Evolutionary conservation across 176 grass and related monocot species (phyloP).

Genomic region (Hsuehochloa calcarea): DNA sequence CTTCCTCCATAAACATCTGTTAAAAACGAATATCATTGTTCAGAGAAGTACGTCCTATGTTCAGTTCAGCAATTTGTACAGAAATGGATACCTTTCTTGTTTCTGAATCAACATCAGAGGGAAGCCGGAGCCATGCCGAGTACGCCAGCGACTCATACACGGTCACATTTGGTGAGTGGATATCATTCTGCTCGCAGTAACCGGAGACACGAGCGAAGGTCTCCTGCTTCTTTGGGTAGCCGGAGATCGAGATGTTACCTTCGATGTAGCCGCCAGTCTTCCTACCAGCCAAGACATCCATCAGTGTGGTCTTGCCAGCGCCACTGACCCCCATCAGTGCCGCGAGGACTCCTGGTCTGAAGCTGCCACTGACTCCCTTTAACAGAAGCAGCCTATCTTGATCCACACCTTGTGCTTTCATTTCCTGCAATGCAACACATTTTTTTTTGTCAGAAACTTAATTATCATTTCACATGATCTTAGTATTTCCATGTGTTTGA

Average conservation of each 20-base stretch:
- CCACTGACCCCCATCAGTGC: constrained; percentile 63
- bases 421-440: constrained; percentile 45
- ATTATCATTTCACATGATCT: not conserved
- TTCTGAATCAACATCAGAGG: constrained; percentile 47
- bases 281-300: constrained; percentile 66
- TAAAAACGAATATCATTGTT: not conserved
- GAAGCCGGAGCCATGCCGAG: constrained; percentile 56
- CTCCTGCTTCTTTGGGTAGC: constrained; percentile 66
- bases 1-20: constrained; percentile 68
- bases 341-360: constrained; percentile 59
- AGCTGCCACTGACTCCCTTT: constrained; percentile 56
- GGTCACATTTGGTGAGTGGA: constrained; percentile 64
- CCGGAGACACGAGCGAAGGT: constrained; percentile 61
- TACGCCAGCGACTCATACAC: constrained; percentile 58
- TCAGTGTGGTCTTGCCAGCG: constrained; percentile 62
- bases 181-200: constrained; percentile 73
- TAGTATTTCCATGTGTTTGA: not conserved
- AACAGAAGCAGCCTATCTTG: constrained; percentile 53
- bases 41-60: not conserved
- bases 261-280: constrained; percentile 64
- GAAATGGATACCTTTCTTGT: constrained; percentile 52
- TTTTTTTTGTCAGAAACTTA: not conserved
- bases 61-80: not conserved
- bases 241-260: constrained; percentile 59
- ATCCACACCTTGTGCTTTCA: constrained; percentile 66